A percentile compares a stretch with the other conserved stretches of the same genome.
These are phyloP conservation scores for Suillus cothurnatus DNA, from an alignment of 768 basidiomycete genomes.

Conservation along the genomic window DNA sequence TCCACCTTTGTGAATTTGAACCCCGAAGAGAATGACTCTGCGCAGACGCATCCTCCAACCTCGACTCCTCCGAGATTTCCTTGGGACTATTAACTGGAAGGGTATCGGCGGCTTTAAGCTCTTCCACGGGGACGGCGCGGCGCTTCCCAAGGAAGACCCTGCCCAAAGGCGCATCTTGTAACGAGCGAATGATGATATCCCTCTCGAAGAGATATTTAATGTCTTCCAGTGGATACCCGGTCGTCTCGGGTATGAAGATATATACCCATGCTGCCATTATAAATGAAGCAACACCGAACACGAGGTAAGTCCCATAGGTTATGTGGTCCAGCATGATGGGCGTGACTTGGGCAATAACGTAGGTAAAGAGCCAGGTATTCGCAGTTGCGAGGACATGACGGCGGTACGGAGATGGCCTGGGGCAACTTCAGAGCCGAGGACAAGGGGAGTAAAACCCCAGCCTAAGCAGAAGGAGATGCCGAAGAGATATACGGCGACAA, in stretches of 20 bases:
- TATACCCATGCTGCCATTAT: conserved; percentile 37
- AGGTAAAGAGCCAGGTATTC: conserved; percentile 39
- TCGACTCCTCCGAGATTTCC: background rate
- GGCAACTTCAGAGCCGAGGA: conserved; percentile 37
- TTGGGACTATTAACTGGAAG: background rate
- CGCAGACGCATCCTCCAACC: background rate
- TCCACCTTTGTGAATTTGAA: background rate
- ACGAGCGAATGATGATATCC: conserved; percentile 30
- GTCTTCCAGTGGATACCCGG: conserved; percentile 41
- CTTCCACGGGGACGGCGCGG: conserved; percentile 28
- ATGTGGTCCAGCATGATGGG: conserved; percentile 37
- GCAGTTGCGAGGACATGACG: conserved; percentile 34
- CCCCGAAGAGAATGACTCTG: background rate
- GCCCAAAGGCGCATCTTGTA: conserved; percentile 38
- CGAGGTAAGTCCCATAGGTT: conserved; percentile 32
- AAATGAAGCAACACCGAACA: conserved; percentile 34
- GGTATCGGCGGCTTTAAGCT: conserved; percentile 18
- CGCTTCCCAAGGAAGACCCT: conserved; percentile 25
- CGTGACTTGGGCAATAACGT: conserved; percentile 40
- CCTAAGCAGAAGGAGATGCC: conserved; percentile 39
- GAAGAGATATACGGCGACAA: conserved; percentile 40
- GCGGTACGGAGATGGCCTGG: conserved; percentile 39
- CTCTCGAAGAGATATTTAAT: conserved; percentile 37
- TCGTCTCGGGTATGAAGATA: conserved; percentile 44
- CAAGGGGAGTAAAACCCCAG: conserved; percentile 36